Conservation (phyloP, 371 early-diverging fungal genomes). For the Coelomomyces lativittatus region DNA sequence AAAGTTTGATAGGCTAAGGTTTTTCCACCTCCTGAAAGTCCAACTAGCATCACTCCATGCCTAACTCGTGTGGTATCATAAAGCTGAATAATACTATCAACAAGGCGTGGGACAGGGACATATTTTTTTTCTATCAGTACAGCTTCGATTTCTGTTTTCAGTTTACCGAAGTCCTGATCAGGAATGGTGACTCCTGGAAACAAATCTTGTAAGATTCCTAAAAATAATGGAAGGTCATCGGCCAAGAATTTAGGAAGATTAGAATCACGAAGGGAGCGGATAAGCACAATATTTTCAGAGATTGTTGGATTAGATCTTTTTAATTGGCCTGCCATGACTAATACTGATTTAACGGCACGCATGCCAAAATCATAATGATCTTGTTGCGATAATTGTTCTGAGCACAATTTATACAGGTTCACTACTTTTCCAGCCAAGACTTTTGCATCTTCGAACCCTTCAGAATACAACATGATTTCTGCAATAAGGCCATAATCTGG, state of each 20-base stretch:
- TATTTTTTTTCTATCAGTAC: slow-evolving; percentile 13
- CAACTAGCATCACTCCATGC: slow-evolving; percentile 43
- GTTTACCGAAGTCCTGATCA: slow-evolving; percentile 18
- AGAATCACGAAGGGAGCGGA: slow-evolving; percentile 26
- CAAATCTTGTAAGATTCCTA: slow-evolving; percentile 26
- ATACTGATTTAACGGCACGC: slow-evolving; percentile 38
- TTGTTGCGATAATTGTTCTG: slow-evolving; percentile 39
- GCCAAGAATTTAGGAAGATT: slow-evolving; percentile 39
- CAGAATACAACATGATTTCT: slow-evolving; percentile 40
- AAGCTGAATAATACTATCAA: slow-evolving; percentile 23
- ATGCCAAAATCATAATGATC: slow-evolving; percentile 35
- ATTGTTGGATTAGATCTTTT: slow-evolving; percentile 26
- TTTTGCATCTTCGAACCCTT: slow-evolving; percentile 40
- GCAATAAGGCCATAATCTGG: slow-evolving; percentile 43
- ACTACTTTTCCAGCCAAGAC: slow-evolving; percentile 30
- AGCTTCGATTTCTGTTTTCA: slow-evolving; percentile 8
- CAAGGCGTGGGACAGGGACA: slow-evolving; percentile 15
- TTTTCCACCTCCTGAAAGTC: slow-evolving; percentile 41
- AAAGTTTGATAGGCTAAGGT: slow-evolving; percentile 29
- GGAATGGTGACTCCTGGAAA: slow-evolving; percentile 27
- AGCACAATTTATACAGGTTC: slow-evolving; percentile 39
- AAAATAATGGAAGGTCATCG: slow-evolving; percentile 30
- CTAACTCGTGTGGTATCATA: slow-evolving; percentile 33
- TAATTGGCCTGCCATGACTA: slow-evolving; percentile 36
- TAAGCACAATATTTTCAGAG: slow-evolving; percentile 26